Base-by-base conservation (phyloP, 78 protist species). In the Cyanophora paradoxa region DNA sequence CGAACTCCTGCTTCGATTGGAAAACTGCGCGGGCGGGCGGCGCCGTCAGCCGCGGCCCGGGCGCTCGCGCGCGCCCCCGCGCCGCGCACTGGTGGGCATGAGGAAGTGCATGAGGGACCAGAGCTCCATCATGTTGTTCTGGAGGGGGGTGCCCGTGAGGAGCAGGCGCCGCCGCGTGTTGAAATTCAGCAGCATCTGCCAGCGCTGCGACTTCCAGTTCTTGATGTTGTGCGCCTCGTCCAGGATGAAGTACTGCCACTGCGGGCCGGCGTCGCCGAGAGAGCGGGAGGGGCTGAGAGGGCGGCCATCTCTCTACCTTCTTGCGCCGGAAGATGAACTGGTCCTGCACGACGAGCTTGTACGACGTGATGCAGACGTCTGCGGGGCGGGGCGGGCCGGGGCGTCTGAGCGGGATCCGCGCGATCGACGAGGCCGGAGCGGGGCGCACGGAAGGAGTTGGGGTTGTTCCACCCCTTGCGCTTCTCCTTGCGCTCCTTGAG, bases 171-270 rank as follows among this genome's bases (percentile, higher is more conserved):
- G 89, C 54, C 50, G 33, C n/a, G 94, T 22, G 48, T 82, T 40
- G 72, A 94, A 85, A 36, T 62, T 24, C 30, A 85, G 87, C 76
- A 96, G 66, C 17, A 72, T 73, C 77, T 91, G 90, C 93, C 95
- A 93, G 19, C 87, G 64, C 74, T 81, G 71, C 24, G 92, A 67
- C 50, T 72, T 46, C 52, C 76, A 85, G 88, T 97, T 94, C 78
- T 94, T 91, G 70, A 97, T 91, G 84, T 85, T 44, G 59, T 94
- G 99, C 37, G 97, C 99, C 65, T 94, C 98, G 74, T 94, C 99
- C 26, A 94, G 88, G 34, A 97, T 72, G 33, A 94, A n/a, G 82
- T 90, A 94, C 41, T 64, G 62, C 97, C 97, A 94, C 44, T n/a
- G n/a, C n/a, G n/a, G n/a, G n/a, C n/a, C n/a, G n/a, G n/a, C n/a